Evolutionary conservation across 208 protist species (phyloP), one percentile per base, ranked within the genome.

Genomic region (Vickermania spadyakhi): DNA sequence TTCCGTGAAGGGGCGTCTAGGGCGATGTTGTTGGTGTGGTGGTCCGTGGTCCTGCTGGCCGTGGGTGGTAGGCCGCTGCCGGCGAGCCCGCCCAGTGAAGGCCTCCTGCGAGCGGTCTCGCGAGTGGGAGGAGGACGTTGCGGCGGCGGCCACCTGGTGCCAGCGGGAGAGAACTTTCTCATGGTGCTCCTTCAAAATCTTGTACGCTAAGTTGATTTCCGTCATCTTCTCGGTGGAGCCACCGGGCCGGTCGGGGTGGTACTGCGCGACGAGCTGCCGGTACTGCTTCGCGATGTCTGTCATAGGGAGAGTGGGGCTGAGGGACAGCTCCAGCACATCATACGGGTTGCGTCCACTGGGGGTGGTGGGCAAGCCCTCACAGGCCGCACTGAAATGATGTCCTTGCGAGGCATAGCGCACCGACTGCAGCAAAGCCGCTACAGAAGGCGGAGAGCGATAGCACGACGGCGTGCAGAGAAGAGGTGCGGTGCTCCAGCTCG

Each of bases 201-300:
- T 87, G 75, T 96, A 81, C 0, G 90, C 90, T 27, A 86, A 56
- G 62, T 96, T 96, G 28, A 93, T 70, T 67, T 96, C 86, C 1
- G 84, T 76, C 90, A 96, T 96, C 62, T 81, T 84, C 53, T 91
- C 84, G n/a, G 81, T 91, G 22, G 81, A 91, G 26, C 90, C 90
- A 28, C 84, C 86, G n/a, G 84, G 86, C 57, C 83, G 70, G 60
- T 96, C 90, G 27, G 90, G 90, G 68, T 96, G 90, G 57, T 89
- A 81, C 60, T 86, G 72, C 54, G 91, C 77, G 21, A 94, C 90
- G 54, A 96, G 72, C 11, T 78, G 73, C 27, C 86, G 75, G 55
- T 90, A 94, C 68, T 93, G 84, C 64, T 93, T 93, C 30, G 86
- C 86, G 21, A 96, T 69, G 29, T 93, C 84, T 28, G 92, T 83